Conservation (phyloP, 2,329 filamentous ascomycete genomes). For the Talaromyces sp. region DNA sequence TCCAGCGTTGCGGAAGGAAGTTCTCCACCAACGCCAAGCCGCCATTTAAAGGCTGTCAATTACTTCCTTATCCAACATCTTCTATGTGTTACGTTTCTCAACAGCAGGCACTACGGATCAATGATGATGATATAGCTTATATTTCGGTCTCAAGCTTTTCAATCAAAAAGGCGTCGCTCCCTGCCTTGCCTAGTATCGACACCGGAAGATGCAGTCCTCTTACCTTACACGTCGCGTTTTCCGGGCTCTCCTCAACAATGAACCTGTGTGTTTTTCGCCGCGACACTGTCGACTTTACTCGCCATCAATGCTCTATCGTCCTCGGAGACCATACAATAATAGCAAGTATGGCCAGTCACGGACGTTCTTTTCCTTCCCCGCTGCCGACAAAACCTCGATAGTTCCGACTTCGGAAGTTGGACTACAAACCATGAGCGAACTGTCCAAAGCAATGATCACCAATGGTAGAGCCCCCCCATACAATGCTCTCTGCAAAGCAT, state of each 20-base stretch:
- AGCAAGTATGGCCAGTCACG: conserved; percentile 35
- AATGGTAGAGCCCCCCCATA: conserved; percentile 62
- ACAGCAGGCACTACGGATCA: neutral
- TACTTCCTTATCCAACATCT: neutral
- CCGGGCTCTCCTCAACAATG: conserved; percentile 43
- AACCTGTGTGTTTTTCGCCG: conserved; percentile 40
- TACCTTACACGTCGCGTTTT: conserved; percentile 45
- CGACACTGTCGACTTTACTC: conserved; percentile 31
- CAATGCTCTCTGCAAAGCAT: conserved; percentile 62
- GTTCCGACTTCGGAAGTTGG: conserved; percentile 52
- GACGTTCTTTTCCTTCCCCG: conserved; percentile 32
- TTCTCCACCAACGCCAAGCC: conserved; percentile 16
- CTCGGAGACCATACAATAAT: conserved; percentile 26
- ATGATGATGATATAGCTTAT: neutral
- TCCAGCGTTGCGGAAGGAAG: neutral
- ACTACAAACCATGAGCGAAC: conserved; percentile 66
- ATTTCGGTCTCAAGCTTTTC: neutral
- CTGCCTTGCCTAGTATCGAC: neutral
- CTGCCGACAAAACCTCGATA: conserved; percentile 59
- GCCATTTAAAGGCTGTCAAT: neutral
- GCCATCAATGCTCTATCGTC: conserved; percentile 22
- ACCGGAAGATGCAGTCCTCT: conserved; percentile 38
- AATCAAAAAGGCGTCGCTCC: neutral
- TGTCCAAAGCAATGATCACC: conserved; percentile 61
- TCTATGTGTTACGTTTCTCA: neutral